Percentiles rank a stretch among this genome's conserved stretches.
These are phyloP conservation scores for Ophiostoma pallidulum DNA, from an alignment of 2,329 filamentous ascomycete species.

Conservation along the genomic window DNA sequence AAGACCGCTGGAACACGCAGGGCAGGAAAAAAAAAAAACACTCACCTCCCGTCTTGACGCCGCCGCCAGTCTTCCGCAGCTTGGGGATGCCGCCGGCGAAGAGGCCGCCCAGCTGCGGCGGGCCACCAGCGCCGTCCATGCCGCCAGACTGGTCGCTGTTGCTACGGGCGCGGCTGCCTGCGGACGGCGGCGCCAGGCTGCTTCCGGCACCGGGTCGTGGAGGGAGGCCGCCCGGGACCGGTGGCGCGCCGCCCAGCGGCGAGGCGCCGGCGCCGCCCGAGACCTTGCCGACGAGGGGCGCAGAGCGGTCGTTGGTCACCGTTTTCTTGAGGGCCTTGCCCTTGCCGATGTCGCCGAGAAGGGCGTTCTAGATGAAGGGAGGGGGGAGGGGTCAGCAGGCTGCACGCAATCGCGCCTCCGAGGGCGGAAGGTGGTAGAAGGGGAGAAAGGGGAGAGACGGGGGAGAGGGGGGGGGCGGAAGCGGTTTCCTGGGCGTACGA, in stretches of 20 bases:
- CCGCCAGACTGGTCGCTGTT: constrained; percentile 65
- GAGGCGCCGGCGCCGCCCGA: constrained; percentile 1
- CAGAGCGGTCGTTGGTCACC: constrained; percentile 86
- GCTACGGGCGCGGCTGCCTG: constrained; percentile 64
- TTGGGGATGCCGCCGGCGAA: constrained; percentile 96
- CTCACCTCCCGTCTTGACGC: constrained; percentile 62
- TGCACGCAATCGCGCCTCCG: no score
- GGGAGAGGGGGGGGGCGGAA: no score
- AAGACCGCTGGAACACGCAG: no score
- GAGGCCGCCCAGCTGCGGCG: constrained; percentile 76
- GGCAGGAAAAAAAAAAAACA: background rate
- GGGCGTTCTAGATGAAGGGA: constrained; percentile 56
- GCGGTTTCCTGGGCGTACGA: constrained; percentile 3
- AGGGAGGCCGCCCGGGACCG: constrained; percentile 56
- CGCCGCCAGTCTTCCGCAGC: constrained; percentile 75
- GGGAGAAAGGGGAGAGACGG: no score
- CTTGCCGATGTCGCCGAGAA: constrained; percentile 81
- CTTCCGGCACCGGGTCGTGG: constrained; percentile 38
- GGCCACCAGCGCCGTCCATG: constrained; percentile 34
- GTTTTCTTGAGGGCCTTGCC: constrained; percentile 73
- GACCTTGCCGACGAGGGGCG: constrained; percentile 55
- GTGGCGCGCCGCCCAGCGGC: constrained; percentile 61
- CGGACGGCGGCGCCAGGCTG: constrained; percentile 62
- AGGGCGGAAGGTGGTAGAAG: no score
- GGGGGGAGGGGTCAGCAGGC: no score